Conservation (phyloP, 306 rosid genomes). For the Aeschynomene evenia region DNA sequence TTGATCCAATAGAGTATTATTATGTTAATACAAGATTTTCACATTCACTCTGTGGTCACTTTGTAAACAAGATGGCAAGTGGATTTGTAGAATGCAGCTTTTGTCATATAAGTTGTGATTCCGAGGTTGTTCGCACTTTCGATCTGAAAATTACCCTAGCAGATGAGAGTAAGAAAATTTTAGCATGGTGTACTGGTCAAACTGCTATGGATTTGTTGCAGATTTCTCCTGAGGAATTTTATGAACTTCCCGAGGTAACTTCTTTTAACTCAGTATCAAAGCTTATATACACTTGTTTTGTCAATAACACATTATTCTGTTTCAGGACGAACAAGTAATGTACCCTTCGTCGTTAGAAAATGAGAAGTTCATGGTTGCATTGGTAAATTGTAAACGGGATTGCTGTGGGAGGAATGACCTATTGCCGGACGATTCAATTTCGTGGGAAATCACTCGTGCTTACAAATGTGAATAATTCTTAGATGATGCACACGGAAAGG, state of each 20-base stretch:
- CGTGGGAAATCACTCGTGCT: constrained; percentile 91
- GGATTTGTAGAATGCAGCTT: constrained; percentile 63
- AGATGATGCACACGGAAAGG: background rate
- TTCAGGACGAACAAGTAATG: constrained; percentile 90
- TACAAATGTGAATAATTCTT: constrained; percentile 50
- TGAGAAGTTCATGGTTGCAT: constrained; percentile 78
- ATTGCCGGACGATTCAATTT: constrained; percentile 40
- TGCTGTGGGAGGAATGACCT: constrained; percentile 32
- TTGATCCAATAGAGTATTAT: constrained; percentile 60
- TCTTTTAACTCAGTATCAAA: background rate
- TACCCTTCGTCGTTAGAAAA: constrained; percentile 70
- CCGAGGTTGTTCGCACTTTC: constrained; percentile 58
- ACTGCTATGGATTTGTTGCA: constrained; percentile 89
- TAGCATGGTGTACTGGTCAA: constrained; percentile 86
- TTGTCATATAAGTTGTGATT: constrained; percentile 50
- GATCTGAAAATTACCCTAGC: constrained; percentile 81
- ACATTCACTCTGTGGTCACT: constrained; percentile 80
- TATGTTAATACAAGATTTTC: constrained; percentile 64
- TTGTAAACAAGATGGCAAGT: constrained; percentile 48
- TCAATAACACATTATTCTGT: background rate
- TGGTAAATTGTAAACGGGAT: constrained; percentile 55
- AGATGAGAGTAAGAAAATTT: constrained; percentile 64
- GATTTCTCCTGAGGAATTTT: constrained; percentile 83
- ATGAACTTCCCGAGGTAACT: constrained; percentile 84
- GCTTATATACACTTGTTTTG: background rate